Evolutionary conservation across 2,329 filamentous ascomycete species (phyloP).

Genomic region (Epichloe gansuensis): DNA sequence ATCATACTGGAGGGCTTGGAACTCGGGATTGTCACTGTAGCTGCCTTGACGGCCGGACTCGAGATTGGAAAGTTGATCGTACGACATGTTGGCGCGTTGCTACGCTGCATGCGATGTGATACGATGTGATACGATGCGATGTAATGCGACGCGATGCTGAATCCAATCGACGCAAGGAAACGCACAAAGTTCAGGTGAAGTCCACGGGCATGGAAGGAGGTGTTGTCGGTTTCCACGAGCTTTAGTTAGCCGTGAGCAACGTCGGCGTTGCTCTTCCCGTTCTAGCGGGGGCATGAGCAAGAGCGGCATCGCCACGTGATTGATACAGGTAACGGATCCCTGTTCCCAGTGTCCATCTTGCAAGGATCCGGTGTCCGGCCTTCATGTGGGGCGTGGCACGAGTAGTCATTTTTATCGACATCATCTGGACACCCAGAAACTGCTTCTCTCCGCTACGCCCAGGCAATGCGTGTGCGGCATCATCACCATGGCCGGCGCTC

Average conservation of each 20-base stretch:
- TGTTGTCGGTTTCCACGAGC: background rate
- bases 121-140: background rate
- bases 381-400: too few relatives aligned
- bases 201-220: background rate
- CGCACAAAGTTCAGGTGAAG: background rate
- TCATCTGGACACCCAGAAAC: background rate
- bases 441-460: conserved; percentile 2
- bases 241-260: too few relatives aligned
- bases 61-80: conserved; percentile 71
- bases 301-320: conserved; percentile 16
- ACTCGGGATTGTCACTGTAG: conserved; percentile 88
- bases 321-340: conserved; percentile 1
- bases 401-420: conserved; percentile 19
- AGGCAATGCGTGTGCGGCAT: conserved; percentile 29
- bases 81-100: conserved; percentile 54
- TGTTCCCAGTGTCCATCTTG: background rate
- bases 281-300: too few relatives aligned
- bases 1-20: conserved; percentile 67
- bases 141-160: background rate
- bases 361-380: too few relatives aligned
- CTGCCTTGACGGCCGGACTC: conserved; percentile 66
- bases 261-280: too few relatives aligned
- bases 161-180: background rate
- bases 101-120: background rate
- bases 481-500: conserved; percentile 40